phyloP scores from a whole-genome alignment of 129 eudicot genomes.

The Lonicera japonica region DNA sequence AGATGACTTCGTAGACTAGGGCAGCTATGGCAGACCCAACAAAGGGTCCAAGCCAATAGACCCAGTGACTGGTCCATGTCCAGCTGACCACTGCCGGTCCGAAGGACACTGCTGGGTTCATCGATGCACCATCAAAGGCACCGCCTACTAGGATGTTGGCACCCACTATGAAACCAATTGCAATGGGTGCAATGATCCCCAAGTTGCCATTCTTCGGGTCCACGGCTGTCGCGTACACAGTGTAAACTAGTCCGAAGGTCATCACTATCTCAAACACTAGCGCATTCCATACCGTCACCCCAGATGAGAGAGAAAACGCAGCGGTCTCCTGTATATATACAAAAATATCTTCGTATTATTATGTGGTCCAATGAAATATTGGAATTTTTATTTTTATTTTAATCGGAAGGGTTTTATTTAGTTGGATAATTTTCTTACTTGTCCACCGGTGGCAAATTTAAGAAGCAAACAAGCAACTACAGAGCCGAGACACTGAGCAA shows the following conservation, averaged over 20 bases:
- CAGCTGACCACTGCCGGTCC: conserved; percentile 56
- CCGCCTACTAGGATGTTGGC: conserved; percentile 60
- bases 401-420: neutral
- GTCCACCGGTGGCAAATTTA: conserved; percentile 41
- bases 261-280: conserved; percentile 53
- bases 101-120: conserved; percentile 59
- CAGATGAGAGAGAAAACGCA: conserved; percentile 45
- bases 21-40: conserved; percentile 41
- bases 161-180: conserved; percentile 53
- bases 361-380: neutral
- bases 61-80: conserved; percentile 53
- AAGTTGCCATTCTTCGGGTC: conserved; percentile 47
- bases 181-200: conserved; percentile 44
- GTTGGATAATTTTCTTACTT: conserved; percentile 28
- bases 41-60: conserved; percentile 52
- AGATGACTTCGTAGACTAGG: conserved; percentile 33
- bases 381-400: neutral
- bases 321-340: conserved; percentile 40
- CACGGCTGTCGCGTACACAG: conserved; percentile 49
- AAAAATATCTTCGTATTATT: neutral
- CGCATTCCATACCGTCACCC: conserved; percentile 42
- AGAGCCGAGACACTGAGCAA: conserved; percentile 57
- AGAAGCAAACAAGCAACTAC: conserved; percentile 50
- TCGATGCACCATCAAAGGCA: conserved; percentile 55
- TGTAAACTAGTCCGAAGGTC: conserved; percentile 56